These are phyloP conservation scores for Aureobasidium melanogenum DNA, from an alignment of 2,329 filamentous ascomycete genomes.

Conservation along the genomic window DNA sequence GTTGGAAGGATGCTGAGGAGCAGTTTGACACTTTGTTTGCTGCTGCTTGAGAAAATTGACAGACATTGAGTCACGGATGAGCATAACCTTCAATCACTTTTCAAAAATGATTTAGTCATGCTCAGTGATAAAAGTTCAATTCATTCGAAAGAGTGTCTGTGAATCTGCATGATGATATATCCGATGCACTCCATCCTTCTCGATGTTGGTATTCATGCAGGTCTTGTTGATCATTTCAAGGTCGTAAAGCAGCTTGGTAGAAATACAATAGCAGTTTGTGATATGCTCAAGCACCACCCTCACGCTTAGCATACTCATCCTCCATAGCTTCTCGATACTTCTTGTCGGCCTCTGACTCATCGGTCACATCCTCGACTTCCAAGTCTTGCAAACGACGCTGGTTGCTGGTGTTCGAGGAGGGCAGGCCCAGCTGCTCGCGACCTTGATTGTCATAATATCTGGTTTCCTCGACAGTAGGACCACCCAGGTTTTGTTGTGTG, in stretches of 20 bases:
- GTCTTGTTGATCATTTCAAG: neutral
- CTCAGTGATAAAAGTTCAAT: neutral
- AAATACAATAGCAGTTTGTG: neutral
- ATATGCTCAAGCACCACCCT: constrained; percentile 29
- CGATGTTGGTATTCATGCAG: neutral
- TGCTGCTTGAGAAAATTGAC: constrained; percentile 15
- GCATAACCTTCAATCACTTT: neutral
- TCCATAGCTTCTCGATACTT: constrained; percentile 34
- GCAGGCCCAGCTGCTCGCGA: constrained; percentile 19
- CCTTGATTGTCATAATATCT: constrained; percentile 24
- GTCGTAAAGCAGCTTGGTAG: neutral
- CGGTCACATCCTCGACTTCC: constrained; percentile 23
- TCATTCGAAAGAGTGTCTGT: neutral
- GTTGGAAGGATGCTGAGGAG: constrained; percentile 35
- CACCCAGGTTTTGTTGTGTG: constrained; percentile 23
- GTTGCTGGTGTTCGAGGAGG: neutral
- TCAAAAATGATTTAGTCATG: neutral
- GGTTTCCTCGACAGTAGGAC: constrained; percentile 21
- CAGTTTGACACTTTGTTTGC: constrained; percentile 30
- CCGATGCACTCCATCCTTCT: neutral
- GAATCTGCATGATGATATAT: neutral
- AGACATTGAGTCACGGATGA: neutral
- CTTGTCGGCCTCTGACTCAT: constrained; percentile 28
- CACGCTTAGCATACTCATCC: constrained; percentile 36
- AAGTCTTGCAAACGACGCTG: constrained; percentile 10